These are phyloP conservation scores for Penicillium olsonii DNA, from an alignment of 2,329 filamentous ascomycete genomes.

Conservation along the genomic window DNA sequence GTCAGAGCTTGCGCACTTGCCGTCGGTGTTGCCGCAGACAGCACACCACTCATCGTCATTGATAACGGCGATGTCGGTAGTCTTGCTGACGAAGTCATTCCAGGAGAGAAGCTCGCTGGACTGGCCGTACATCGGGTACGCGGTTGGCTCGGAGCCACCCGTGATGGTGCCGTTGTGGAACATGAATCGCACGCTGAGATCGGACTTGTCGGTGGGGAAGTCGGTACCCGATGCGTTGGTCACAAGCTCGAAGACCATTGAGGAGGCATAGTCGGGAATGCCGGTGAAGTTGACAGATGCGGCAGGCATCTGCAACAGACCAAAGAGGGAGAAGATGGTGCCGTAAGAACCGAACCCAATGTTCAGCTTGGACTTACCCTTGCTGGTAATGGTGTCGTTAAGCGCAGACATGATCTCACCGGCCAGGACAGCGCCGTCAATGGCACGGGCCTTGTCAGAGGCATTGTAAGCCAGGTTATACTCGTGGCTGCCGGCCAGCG, in stretches of 20 bases:
- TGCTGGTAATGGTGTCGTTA: conserved; percentile 41
- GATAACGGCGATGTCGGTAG: conserved; percentile 68
- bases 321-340: conserved; percentile 63
- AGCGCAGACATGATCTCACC: conserved; percentile 59
- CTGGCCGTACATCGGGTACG: conserved; percentile 64
- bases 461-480: conserved; percentile 80
- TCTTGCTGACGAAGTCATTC: conserved; percentile 64
- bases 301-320: conserved; percentile 54
- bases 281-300: conserved; percentile 67
- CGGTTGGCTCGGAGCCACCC: conserved; percentile 46
- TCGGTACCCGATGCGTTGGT: conserved; percentile 48
- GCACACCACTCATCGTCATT: conserved; percentile 70
- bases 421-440: conserved; percentile 64
- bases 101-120: conserved; percentile 61
- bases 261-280: conserved; percentile 79
- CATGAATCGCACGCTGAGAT: conserved; percentile 61
- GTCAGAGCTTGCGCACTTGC: conserved; percentile 58
- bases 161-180: conserved; percentile 64
- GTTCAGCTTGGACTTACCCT: conserved; percentile 44
- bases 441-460: conserved; percentile 48
- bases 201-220: conserved; percentile 47
- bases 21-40: conserved; percentile 72
- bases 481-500: conserved; percentile 78
- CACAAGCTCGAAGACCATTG: conserved; percentile 75
- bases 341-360: conserved; percentile 65